These are phyloP conservation scores for Colletotrichum lini DNA, from an alignment of 2,329 filamentous ascomycete species.

Conservation along the genomic window DNA sequence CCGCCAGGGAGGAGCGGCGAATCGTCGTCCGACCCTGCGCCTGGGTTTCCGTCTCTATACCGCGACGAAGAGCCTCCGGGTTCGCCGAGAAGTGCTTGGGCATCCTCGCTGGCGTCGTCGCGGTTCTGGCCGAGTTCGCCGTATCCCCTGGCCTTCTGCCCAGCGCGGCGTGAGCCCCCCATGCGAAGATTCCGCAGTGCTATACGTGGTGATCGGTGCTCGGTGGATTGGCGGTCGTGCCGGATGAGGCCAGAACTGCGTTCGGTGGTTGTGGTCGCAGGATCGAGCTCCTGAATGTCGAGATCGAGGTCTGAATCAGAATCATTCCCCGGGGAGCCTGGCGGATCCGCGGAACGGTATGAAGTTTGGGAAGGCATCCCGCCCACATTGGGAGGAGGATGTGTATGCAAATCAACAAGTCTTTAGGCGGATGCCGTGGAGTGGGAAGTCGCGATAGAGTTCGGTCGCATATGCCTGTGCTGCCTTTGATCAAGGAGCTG, in stretches of 20 bases:
- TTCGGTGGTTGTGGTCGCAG: constrained; percentile 55
- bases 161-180: constrained; percentile 71
- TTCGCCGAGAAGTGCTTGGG: constrained; percentile 76
- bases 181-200: constrained; percentile 80
- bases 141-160: constrained; percentile 69
- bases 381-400: constrained; percentile 47
- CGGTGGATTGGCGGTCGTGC: constrained; percentile 63
- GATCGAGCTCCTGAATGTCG: constrained; percentile 85
- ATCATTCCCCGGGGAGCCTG: constrained; percentile 76
- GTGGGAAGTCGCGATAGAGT: constrained; percentile 38
- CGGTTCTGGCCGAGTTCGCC: constrained; percentile 72
- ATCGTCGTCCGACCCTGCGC: constrained; percentile 69
- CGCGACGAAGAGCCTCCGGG: constrained; percentile 68
- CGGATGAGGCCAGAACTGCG: constrained; percentile 55
- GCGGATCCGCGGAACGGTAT: constrained; percentile 70
- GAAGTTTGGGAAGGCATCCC: constrained; percentile 71
- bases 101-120: constrained; percentile 75
- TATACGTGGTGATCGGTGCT: constrained; percentile 71
- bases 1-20: constrained; percentile 76
- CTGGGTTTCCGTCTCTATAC: constrained; percentile 70
- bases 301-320: constrained; percentile 85
- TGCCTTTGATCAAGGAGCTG: constrained; percentile 39
- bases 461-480: constrained; percentile 35
- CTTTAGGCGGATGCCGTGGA: constrained; percentile 23
- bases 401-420: constrained; percentile 30